Evolutionary conservation across 495 filamentous ascomycete genomes (phyloP), one percentile per base, ranked within the genome.

Genomic region (Pyronema domesticum): DNA sequence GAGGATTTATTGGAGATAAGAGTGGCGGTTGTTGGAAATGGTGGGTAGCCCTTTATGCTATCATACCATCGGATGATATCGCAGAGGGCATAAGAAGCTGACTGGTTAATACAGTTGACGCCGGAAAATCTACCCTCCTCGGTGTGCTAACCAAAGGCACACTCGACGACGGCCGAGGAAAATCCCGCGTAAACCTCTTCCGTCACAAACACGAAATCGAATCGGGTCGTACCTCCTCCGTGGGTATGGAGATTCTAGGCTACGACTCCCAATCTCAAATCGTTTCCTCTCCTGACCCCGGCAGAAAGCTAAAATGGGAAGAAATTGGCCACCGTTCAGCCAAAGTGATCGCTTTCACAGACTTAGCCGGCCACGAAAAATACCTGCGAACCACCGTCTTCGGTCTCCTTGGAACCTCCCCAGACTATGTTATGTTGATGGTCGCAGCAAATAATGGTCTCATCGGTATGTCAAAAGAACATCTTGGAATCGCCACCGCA

Each of bases 371-470:
- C 45, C 91, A 98, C 66, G 91, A 98, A 70, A 79, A 85, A 6
- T 98, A 98, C 61, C 74, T 98, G 18, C 82, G 93, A 3, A 98
- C 91, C 3, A 98, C 91, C 6, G 91, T 98, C 43, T 98, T 98
- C 66, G 91, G 91, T 4, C 74, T 98, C 56, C 68, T 98, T 40
- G 91, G 86, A 63, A 91, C 86, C 71, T 93, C 86, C 70, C 91
- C 91, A 3, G 94, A 96, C 63, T 98, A 95, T 72, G 95, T 93
- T 68, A 69, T 98, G 43, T 78, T 98, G 37, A 98, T 98, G 91
- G 93, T 98, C 6, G 91, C 93, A 6, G 91, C 91, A 34, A 98
- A 98, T 64, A 98, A 96, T 64, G 91, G 91, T 13, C 71, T 98
- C 15, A 86, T 96, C 57, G 91, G 91, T 6, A 98, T 98, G 91